Evolutionary conservation across 2,329 filamentous ascomycete genomes (phyloP), one percentile per base, ranked within the genome.

Genomic region (Phyllosticta capitalensis): DNA sequence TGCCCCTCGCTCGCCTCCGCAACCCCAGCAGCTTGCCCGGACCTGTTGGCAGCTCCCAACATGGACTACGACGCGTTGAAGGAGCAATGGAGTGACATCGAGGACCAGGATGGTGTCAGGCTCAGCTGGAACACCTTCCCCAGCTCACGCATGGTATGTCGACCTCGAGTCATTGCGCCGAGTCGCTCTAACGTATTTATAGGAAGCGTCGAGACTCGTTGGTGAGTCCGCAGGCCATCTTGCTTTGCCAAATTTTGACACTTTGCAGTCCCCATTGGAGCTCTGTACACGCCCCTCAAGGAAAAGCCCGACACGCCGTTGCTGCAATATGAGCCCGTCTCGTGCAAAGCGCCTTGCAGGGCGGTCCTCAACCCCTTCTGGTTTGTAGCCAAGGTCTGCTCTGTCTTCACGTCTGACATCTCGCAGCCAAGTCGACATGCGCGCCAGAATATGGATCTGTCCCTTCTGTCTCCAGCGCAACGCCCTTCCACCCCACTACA

Each of bases 121-220:
- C 82, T 99, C 65, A 96, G 92, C 77, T 99, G 94, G 94, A 99
- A 99, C 74, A 95, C 95, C 63, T 95, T 99, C 71, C 94, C 94
- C 55, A 96, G 92, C 79, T 92, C 92, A 70, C 90, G 94, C 73
- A 96, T 99, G 91, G 92, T 74, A 69, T 24, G 68, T 61, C 51
- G 51, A 61, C 48, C 19, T n/a, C 1, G 5, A 14, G 26, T 28
- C 38, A 22, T 17, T n/a, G 21, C 4, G 20, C 7, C 14, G 17
- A 17, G 17, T 64, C 33, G 60, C 26, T 56, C 61, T 62, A 45
- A 63, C 54, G 5, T 6, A 55, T 30, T n/a, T 65, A 64, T 68
- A 95, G 89, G 92, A 96, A 86, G 92, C 92, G 60, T 96, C 91
- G 62, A 85, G 92, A 63, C 85, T 96, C 58, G 92, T 96, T 64